Conservation (phyloP, 805 yeast genomes). For the Candida tallmaniae region DNA sequence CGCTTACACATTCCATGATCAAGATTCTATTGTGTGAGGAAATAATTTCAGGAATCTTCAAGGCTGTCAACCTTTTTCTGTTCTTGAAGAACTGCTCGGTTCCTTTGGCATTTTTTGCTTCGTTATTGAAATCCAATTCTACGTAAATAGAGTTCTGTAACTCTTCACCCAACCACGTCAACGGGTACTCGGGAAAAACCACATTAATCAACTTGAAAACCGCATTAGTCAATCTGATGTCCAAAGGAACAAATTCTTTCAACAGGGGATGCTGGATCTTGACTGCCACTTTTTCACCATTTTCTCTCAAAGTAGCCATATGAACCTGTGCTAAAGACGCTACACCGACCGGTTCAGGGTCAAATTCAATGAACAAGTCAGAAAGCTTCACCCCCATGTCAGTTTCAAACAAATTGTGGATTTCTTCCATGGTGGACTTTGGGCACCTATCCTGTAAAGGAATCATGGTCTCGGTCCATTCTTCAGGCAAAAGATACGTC, state of each 20-base stretch:
- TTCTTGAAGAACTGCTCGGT: slow-evolving; percentile 64
- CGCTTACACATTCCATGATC: slow-evolving; percentile 83
- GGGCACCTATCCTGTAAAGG: slow-evolving; percentile 94
- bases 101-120: slow-evolving; percentile 73
- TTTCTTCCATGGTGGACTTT: slow-evolving; percentile 63
- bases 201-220: slow-evolving; percentile 71
- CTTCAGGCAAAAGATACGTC: slow-evolving; percentile 83
- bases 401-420: slow-evolving; percentile 56
- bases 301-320: slow-evolving; percentile 54
- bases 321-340: slow-evolving; percentile 98
- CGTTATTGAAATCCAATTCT: slow-evolving; percentile 86
- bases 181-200: slow-evolving; percentile 89
- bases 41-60: slow-evolving; percentile 70
- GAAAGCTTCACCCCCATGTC: slow-evolving; percentile 63
- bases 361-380: slow-evolving; percentile 64
- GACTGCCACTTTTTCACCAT: slow-evolving; percentile 80
- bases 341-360: slow-evolving; percentile 79
- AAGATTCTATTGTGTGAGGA: slow-evolving; percentile 67
- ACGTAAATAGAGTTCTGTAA: slow-evolving; percentile 78
- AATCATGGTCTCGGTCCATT: slow-evolving; percentile 94
- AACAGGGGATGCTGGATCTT: slow-evolving; percentile 92
- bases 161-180: slow-evolving; percentile 95
- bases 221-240: slow-evolving; percentile 68
- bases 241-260: slow-evolving; percentile 85
- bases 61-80: slow-evolving; percentile 60